A percentile compares a stretch with the other conserved stretches of the same genome.
Conservation (phyloP, 306 rosid species). For the Herpetospermum pedunculosum region DNA sequence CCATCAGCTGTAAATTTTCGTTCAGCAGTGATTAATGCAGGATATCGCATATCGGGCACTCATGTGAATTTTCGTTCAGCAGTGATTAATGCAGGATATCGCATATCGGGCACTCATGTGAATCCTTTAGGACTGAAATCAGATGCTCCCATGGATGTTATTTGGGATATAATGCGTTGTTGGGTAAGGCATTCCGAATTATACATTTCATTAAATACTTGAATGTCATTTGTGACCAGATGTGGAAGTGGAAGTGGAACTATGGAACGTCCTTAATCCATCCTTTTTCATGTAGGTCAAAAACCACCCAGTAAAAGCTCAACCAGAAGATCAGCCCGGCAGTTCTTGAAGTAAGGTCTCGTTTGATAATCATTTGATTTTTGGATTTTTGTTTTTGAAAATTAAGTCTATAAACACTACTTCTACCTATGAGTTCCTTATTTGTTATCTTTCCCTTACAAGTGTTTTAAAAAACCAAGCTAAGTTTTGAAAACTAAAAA, state of each 20-base stretch:
- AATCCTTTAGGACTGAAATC: slow-evolving; percentile 83
- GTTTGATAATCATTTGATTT: too few species aligned
- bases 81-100: too few species aligned
- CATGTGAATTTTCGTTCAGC: too few species aligned
- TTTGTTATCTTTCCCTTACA: too few species aligned
- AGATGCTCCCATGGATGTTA: slow-evolving; percentile 92
- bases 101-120: too few species aligned
- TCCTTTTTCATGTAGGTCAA: slow-evolving; percentile 36
- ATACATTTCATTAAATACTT: background rate
- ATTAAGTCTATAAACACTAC: too few species aligned
- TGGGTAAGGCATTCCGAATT: slow-evolving; percentile 40
- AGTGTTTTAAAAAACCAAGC: too few species aligned
- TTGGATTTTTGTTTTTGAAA: too few species aligned
- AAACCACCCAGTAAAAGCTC: slow-evolving; percentile 86
- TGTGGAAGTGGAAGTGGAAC: too few species aligned
- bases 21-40: slow-evolving; percentile 89
- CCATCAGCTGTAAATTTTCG: slow-evolving; percentile 80
- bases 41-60: slow-evolving; percentile 80
- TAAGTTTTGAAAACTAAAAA: too few species aligned
- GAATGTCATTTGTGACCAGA: background rate
- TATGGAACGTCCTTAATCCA: too few species aligned
- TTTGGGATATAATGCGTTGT: slow-evolving; percentile 98
- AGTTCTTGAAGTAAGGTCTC: slow-evolving; percentile 58
- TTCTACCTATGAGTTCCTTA: too few species aligned
- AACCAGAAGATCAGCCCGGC: slow-evolving; percentile 74